phyloP scores from a whole-genome alignment of 2,329 filamentous ascomycete genomes.

The Pseudocercospora vitis region DNA sequence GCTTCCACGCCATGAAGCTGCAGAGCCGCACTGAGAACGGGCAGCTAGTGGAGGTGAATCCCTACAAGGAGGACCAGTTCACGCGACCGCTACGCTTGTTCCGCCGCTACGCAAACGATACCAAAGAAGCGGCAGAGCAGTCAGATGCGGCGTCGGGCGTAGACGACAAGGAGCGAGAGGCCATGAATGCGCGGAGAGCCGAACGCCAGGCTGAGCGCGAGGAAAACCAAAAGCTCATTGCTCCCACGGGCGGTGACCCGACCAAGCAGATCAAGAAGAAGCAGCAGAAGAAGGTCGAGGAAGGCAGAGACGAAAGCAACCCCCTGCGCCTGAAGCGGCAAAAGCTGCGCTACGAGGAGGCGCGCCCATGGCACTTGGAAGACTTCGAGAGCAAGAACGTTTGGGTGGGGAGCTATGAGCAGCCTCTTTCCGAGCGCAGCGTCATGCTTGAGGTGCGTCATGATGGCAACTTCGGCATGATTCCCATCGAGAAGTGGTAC shows the following conservation, averaged over 20 bases:
- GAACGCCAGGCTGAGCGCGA: conserved; percentile 84
- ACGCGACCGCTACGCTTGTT: conserved; percentile 85
- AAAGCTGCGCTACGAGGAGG: conserved; percentile 81
- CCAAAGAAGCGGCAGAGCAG: conserved; percentile 43
- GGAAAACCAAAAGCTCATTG: conserved; percentile 87
- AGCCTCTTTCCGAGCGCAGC: conserved; percentile 76
- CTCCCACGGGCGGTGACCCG: conserved; percentile 69
- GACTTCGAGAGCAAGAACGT: conserved; percentile 94
- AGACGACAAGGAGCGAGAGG: conserved; percentile 66
- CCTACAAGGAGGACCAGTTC: conserved; percentile 78
- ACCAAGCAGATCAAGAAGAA: conserved; percentile 57
- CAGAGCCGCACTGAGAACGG: conserved; percentile 52
- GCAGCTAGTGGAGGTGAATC: conserved; percentile 50
- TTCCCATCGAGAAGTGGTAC: conserved; percentile 96
- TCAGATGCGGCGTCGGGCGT: conserved; percentile 40
- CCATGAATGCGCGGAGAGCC: conserved; percentile 60
- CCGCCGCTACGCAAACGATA: conserved; percentile 76
- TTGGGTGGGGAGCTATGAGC: conserved; percentile 90
- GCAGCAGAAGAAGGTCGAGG: conserved; percentile 76
- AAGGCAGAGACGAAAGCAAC: conserved; percentile 75
- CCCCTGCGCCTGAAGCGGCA: conserved; percentile 68
- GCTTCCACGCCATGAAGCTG: conserved; percentile 86
- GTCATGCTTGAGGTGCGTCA: conserved; percentile 77
- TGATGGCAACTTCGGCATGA: conserved; percentile 70
- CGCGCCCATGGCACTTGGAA: conserved; percentile 92